Evolutionary conservation across 2,329 filamentous ascomycete genomes (phyloP), one percentile per base, ranked within the genome.

Genomic region (Venturia carpophila): DNA sequence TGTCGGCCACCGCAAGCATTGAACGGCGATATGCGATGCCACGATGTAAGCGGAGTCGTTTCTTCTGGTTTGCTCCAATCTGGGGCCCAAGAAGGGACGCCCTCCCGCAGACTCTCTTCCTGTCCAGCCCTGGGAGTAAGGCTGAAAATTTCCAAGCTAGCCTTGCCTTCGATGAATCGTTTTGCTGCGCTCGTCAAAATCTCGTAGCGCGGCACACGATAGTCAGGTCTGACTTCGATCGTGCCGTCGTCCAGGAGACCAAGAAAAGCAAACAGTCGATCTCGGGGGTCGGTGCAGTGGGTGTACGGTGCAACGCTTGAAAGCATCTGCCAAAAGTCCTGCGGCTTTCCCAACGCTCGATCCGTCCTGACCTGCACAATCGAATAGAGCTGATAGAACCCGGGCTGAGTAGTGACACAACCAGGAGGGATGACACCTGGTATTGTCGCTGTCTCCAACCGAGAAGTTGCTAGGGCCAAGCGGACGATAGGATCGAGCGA

Each of bases 351-450:
- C 47, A 27, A 58, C 10, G 19, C 30, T 27, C 37, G n/a, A 43
- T 61, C 42, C 39, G 60, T 43, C 17, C 63, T 47, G 11, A 30
- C 30, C 42, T 64, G 63, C 30, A 64, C 63, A 47, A 64, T 64
- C 47, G 34, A 58, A 45, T 56, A 64, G 13, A 64, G 63, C 41
- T 64, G 63, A 60, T 64, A 49, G 27, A 64, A 64, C 15, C 63
- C 63, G 17, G 63, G 37, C 30, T 52, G 49, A 41, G 43, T 60
- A 15, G 63, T 64, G 27, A 64, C 49, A 42, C 63, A 56, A 17
- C 43, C 47, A n/a, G 37, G 47, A 19, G 63, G 63, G 4, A 64
- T 42, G n/a, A 27, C n/a, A 42, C 52, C 63, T n/a, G 41, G 9
- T 49, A 63, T 63, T 41, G 19, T 43, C 11, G 47, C 63, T 52